Base-by-base conservation (phyloP, 768 basidiomycete species). In the Auricularia heimuer region DNA sequence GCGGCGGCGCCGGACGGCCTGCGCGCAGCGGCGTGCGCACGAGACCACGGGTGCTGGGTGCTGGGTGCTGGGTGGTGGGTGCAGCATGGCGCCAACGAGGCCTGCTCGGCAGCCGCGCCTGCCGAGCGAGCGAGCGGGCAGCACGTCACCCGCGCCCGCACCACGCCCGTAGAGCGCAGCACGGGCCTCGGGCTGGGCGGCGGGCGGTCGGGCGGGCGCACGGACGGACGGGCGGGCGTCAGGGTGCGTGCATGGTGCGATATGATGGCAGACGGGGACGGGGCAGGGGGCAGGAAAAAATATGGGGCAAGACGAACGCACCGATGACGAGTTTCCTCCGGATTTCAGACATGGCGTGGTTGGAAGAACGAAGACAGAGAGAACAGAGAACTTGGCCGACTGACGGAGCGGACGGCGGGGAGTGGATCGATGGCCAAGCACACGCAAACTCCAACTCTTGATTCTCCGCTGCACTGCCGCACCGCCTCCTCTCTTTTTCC, bases 251-350 rank as follows among this genome's bases (percentile, higher is more conserved):
- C 39, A 42, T 42, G 39, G 39, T 7, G 8, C 39, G 8, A 42
- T 42, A 8, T 42, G 39, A 42, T 42, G 29, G 29, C 29, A 29
- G 29, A 29, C 29, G 29, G 29, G 29, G 29, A 29, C 29, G 29
- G 29, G 29, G 29, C 29, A 29, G 29, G 29, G 39, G 39, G 39
- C 39, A 42, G 39, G 39, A 42, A 29, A 29, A 29, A 29, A 29
- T 0, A 0, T 0, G 2, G 39, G 39, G 39, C 4, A 14, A 42
- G 39, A 14, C n/a, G 54, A 12, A 54, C 54, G 54, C n/a, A 54
- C 54, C 54, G 77, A 98, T 97, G 77, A 98, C 95, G 71, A 98
- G 88, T 80, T 98, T 98, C 79, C 94, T 90, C 80, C 95, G 86
- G 78, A 98, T 96, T 82, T 97, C 95, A 75, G 94, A 88, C 94